Percentiles rank a stretch among this genome's conserved stretches.
phyloP scores from a whole-genome alignment of 78 protist genomes.

The Bodo saltans region DNA sequence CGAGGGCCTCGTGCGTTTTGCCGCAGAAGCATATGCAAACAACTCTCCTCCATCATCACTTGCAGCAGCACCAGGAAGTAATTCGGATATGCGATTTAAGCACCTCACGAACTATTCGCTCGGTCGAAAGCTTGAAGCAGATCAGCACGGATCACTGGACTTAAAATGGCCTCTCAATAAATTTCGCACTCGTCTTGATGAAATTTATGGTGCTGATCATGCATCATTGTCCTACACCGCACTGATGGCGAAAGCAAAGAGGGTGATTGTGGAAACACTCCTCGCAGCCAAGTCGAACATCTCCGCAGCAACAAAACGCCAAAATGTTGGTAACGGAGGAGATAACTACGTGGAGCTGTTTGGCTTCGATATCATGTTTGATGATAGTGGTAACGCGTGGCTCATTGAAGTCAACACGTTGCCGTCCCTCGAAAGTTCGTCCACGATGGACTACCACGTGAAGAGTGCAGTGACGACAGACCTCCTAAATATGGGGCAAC shows the following conservation, averaged over 20 bases:
- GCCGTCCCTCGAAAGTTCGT: constrained; percentile 51
- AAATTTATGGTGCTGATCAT: background rate
- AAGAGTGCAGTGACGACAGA: constrained; percentile 29
- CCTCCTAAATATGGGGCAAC: constrained; percentile 1
- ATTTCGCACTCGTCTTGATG: background rate
- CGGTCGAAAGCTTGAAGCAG: background rate
- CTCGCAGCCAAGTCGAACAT: constrained; percentile 15
- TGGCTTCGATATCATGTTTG: constrained; percentile 71
- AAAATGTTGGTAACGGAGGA: background rate
- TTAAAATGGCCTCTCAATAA: constrained; percentile 18
- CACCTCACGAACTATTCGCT: constrained; percentile 56
- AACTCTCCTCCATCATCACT: too few species aligned
- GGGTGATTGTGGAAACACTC: constrained; percentile 37
- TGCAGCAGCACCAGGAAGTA: too few species aligned
- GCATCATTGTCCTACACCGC: too few species aligned
- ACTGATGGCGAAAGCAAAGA: background rate
- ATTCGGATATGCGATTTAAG: background rate
- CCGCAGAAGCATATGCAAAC: constrained; percentile 18
- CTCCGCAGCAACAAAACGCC: background rate
- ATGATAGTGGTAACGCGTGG: constrained; percentile 51
- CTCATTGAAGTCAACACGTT: constrained; percentile 69
- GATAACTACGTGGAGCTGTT: constrained; percentile 52
- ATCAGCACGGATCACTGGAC: background rate
- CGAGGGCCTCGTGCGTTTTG: constrained; percentile 60
- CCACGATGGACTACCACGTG: constrained; percentile 34